Evolutionary conservation across 2,329 filamentous ascomycete genomes (phyloP).

Genomic region (Alternaria rosae): DNA sequence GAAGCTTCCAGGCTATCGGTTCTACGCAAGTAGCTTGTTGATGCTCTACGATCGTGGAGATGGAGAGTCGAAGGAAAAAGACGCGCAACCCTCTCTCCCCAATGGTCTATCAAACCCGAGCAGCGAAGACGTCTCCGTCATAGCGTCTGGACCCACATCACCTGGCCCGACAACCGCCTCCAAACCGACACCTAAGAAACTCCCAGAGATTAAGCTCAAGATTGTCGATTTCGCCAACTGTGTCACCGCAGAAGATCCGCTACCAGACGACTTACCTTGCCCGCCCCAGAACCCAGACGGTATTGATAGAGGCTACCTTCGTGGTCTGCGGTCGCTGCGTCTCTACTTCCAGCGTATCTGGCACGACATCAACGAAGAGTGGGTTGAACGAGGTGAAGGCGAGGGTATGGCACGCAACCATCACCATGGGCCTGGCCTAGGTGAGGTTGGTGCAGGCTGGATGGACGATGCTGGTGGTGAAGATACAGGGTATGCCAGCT

Average conservation of each 20-base stretch:
- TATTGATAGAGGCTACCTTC: constrained; percentile 87
- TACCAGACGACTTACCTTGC: constrained; percentile 68
- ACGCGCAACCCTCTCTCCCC: constrained; percentile 6
- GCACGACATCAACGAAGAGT: constrained; percentile 69
- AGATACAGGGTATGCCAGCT: constrained; percentile 49
- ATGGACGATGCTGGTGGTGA: constrained; percentile 44
- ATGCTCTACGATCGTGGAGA: constrained; percentile 95
- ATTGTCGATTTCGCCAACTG: constrained; percentile 99
- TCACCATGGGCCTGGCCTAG: constrained; percentile 43
- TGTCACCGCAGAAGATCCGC: constrained; percentile 80
- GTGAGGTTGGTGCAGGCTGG: constrained; percentile 44
- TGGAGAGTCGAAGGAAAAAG: constrained; percentile 56
- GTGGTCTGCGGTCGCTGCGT: constrained; percentile 78
- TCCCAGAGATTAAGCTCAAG: constrained; percentile 80
- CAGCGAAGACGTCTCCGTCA: constrained; percentile 29
- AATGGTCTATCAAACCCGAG: constrained; percentile 24
- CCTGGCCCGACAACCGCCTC: constrained; percentile 21
- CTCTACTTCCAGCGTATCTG: constrained; percentile 89
- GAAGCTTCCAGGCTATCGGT: constrained; percentile 82
- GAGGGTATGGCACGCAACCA: constrained; percentile 48
- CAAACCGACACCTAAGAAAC: constrained; percentile 30
- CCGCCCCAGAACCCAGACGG: constrained; percentile 82
- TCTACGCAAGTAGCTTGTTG: constrained; percentile 92
- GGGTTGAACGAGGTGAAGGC: constrained; percentile 54
- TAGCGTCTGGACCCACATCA: constrained; percentile 37